A percentile compares a stretch with the other conserved stretches of the same genome.
phyloP scores from a whole-genome alignment of 208 protist genomes.

The Wallacemonas rigidus region DNA sequence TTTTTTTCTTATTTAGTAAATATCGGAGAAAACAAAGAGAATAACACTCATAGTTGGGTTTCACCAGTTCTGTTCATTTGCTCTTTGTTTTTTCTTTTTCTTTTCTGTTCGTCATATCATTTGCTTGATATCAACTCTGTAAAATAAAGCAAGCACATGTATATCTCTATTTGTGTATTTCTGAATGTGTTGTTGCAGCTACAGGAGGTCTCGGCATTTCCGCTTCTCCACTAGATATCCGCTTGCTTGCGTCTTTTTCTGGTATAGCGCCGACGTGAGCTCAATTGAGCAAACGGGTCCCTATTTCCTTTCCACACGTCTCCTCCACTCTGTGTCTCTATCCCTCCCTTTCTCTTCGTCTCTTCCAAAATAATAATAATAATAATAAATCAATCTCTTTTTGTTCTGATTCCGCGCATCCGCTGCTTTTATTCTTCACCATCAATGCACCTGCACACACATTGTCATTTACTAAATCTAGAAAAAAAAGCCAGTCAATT shows the following conservation, averaged over 20 bases:
- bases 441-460: no score
- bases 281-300: no score
- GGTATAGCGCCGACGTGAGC: neutral
- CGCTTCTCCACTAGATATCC: no score
- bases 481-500: neutral
- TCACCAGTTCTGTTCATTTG: no score
- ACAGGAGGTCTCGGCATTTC: no score
- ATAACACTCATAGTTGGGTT: no score
- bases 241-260: neutral
- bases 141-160: neutral
- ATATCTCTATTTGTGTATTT: neutral
- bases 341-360: neutral
- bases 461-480: neutral
- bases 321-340: neutral
- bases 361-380: slow-evolving; percentile 7
- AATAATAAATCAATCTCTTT: slow-evolving; percentile 8
- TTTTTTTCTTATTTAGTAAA: no score
- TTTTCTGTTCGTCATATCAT: no score
- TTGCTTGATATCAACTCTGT: no score
- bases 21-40: no score
- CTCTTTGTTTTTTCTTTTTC: slow-evolving; percentile 8
- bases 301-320: no score
- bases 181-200: neutral
- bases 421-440: slow-evolving; percentile 17
- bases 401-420: slow-evolving; percentile 11